Base-by-base conservation (phyloP, 345 rosid species). In the Citrus reticulata region DNA sequence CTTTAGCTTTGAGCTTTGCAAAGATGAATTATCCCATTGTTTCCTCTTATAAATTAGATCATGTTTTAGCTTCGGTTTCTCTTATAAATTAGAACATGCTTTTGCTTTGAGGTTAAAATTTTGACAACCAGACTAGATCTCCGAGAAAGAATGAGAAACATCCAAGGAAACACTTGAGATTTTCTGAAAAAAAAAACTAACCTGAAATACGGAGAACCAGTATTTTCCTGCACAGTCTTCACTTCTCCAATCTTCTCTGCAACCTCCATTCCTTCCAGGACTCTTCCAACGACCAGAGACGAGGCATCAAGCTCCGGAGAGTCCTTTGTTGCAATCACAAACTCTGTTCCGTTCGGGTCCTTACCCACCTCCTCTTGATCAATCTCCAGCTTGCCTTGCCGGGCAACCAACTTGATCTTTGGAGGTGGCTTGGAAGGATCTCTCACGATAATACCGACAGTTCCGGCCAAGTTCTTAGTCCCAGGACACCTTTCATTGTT, bases 181-280 rank as follows among this genome's bases (percentile, higher is more conserved):
- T 49, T 13, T 46, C 49, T 46, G 49, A 40, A 40, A 0, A 40
- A 40, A 1, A 77, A 68, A 62, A 54, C 84, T 81, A 29, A 93
- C 99, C 91, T 91, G 91, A 95, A 95, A 84, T 93, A 95, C 68
- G 99, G 96, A 77, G 98, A 95, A 37, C 77, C 65, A 6, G 94
- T 93, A 69, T 93, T 95, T 59, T 95, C 99, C 67, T 83, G 92
- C 59, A 93, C 97, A 0, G 95, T 92, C 88, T 91, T 93, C 22
- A 92, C 95, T 61, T 81, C 76, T 51, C 90, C 89, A 69, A 95
- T 88, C 85, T 75, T 88, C 83, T 89, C 86, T 7, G 83, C 97
- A 69, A 89, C 93, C 68, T 85, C 89, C 90, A 89, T 90, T 27
- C 99, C 99, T 78, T 89, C 89, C 84, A 93, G 63, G 19, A 95